These are phyloP conservation scores for Suillus subaureus DNA, from an alignment of 768 basidiomycete genomes.

Conservation along the genomic window DNA sequence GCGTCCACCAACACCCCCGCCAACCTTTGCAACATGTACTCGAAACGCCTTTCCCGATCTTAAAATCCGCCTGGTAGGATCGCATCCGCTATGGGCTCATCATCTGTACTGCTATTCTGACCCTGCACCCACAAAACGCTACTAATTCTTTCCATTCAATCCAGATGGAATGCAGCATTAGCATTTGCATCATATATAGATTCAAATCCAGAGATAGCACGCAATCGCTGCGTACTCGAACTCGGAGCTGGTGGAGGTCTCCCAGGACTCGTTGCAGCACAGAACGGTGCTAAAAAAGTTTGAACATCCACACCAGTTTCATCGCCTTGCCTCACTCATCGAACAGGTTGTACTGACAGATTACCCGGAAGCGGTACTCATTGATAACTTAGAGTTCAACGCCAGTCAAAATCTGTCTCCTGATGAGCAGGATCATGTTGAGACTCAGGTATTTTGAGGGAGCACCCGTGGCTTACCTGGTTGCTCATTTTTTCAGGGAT, in stretches of 20 bases:
- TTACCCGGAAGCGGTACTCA: conserved; percentile 79
- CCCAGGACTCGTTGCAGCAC: conserved; percentile 75
- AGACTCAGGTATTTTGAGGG: conserved; percentile 39
- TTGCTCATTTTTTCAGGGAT: conserved; percentile 51
- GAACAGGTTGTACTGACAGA: conserved; percentile 85
- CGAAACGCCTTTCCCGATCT: conserved; percentile 36
- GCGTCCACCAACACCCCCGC: conserved; percentile 67
- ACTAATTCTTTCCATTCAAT: neutral
- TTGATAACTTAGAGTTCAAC: conserved; percentile 78
- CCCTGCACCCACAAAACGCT: neutral
- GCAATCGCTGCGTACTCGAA: conserved; percentile 65
- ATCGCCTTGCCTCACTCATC: neutral
- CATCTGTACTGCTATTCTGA: conserved; percentile 52
- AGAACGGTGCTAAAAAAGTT: conserved; percentile 72
- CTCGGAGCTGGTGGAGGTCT: conserved; percentile 93
- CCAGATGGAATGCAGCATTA: conserved; percentile 81
- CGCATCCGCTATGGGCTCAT: conserved; percentile 83
- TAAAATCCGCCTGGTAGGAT: conserved; percentile 70
- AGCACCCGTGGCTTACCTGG: conserved; percentile 14
- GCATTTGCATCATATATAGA: conserved; percentile 75
- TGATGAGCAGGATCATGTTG: conserved; percentile 19
- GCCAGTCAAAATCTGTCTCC: conserved; percentile 54
- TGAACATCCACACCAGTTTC: neutral
- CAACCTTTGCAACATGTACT: conserved; percentile 58
- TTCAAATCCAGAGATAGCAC: conserved; percentile 47